Conservation (phyloP, 495 filamentous ascomycete species). For the Daldinia concentrica region DNA sequence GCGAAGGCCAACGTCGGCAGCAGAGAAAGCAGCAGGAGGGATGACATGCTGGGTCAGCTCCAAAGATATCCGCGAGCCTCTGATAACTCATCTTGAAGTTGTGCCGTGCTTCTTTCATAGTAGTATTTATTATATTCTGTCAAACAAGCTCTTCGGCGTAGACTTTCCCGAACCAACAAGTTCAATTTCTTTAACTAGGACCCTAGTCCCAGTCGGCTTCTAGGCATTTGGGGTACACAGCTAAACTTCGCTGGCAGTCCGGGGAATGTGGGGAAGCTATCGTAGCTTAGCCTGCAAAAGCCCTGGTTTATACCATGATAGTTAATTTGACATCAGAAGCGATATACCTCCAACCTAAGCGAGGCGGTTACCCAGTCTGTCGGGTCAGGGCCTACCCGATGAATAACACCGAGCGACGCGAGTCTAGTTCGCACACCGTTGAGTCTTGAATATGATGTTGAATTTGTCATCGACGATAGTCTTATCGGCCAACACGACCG, state of each 20-base stretch:
- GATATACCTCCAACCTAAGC: slow-evolving; percentile 10
- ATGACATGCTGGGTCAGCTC: slow-evolving; percentile 11
- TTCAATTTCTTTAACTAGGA: slow-evolving; percentile 13
- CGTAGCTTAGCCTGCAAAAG: not conserved
- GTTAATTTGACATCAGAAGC: slow-evolving; percentile 6
- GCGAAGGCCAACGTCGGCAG: slow-evolving; percentile 19
- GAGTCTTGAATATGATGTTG: not conserved
- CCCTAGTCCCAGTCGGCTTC: slow-evolving; percentile 14
- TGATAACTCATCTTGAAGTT: slow-evolving; percentile 2
- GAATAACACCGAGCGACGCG: not conserved
- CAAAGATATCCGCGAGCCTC: slow-evolving; percentile 1
- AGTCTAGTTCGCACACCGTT: not conserved
- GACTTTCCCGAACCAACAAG: slow-evolving; percentile 22
- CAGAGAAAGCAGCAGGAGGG: slow-evolving; percentile 10
- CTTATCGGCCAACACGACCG: not conserved
- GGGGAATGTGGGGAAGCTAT: slow-evolving; percentile 27
- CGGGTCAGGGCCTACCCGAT: slow-evolving; percentile 1
- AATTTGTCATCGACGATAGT: not conserved
- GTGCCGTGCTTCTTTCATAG: slow-evolving; percentile 1
- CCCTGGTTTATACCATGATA: slow-evolving; percentile 1
- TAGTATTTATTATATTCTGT: slow-evolving; percentile 21
- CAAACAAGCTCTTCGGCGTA: slow-evolving; percentile 22
- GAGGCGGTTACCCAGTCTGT: slow-evolving; percentile 14
- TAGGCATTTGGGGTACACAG: slow-evolving; percentile 30
- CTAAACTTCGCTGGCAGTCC: slow-evolving; percentile 10